Evolutionary conservation across 306 rosid species (phyloP), one percentile per base, ranked within the genome.

Genomic region (Cicer pinnatifidum): DNA sequence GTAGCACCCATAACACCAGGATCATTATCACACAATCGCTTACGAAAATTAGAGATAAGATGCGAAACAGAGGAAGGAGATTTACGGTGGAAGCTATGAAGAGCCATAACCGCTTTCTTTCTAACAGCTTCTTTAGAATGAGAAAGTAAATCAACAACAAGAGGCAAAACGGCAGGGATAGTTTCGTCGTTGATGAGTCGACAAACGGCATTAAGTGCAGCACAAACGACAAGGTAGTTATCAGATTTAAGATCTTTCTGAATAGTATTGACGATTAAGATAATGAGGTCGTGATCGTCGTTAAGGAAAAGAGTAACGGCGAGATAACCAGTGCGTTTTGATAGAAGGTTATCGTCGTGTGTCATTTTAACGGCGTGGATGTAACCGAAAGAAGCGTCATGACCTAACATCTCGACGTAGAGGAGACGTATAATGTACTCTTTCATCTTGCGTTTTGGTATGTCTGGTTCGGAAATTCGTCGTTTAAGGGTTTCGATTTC

Each of bases 351-450:
- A 54, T 95, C 92, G 77, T 95, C 88, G 75, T 95, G 99, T 0
- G 99, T 95, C 97, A 95, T 95, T 72, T 95, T 95, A 1, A 95
- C 97, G 73, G 99, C 99, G 82, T 88, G 99, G 78, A 95, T 95
- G 83, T 95, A 90, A 0, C 91, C 97, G 59, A 95, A 95, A 1
- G 99, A 94, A 0, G 97, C 90, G 60, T 91, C 97, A 78, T 94
- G 91, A 51, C 97, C 97, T 39, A 91, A 96, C 99, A 94, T 94
- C 77, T 94, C 97, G 16, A 94, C 89, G 59, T 91, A 94, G 65
- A 91, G 89, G 65, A 94, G 96, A 53, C 97, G 88, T 5, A 91
- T 88, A 76, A 91, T 86, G 83, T 81, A 94, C 82, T 94, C 99
- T 83, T 95, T 95, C 97, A 95, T 95, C 90, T 91, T 91, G 20